Percentiles rank a stretch among this genome's conserved stretches.
Evolutionary conservation across 2,329 filamentous ascomycete species (phyloP).

Genomic region (Drechslerella coelobrocha): DNA sequence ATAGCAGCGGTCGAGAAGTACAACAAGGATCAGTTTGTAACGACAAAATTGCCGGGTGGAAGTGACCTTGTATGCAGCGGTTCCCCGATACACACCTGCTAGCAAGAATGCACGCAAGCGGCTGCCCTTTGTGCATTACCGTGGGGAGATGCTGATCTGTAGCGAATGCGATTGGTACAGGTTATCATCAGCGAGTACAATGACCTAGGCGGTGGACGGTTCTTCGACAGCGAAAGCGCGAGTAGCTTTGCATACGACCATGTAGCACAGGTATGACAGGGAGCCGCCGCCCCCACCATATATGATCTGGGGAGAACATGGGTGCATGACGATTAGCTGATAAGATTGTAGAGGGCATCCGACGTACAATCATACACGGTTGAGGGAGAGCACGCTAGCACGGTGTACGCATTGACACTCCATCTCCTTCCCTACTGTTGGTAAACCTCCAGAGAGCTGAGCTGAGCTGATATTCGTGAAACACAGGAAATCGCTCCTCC

Average conservation of each 20-base stretch:
- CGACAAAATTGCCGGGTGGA: constrained; percentile 85
- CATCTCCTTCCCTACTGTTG: background rate
- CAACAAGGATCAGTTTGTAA: constrained; percentile 91
- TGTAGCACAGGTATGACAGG: constrained; percentile 68
- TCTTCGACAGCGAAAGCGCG: constrained; percentile 87
- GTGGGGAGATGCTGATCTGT: constrained; percentile 14
- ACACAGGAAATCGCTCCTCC: constrained; percentile 79
- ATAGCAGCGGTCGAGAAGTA: constrained; percentile 88
- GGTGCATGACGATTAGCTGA: background rate
- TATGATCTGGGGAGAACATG: background rate
- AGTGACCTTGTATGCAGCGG: constrained; percentile 71
- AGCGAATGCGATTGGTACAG: too few species aligned
- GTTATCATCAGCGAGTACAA: constrained; percentile 86
- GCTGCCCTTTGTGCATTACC: too few species aligned
- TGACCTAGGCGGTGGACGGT: constrained; percentile 77
- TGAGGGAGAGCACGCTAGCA: constrained; percentile 76
- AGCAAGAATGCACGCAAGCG: too few species aligned
- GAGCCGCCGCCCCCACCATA: background rate
- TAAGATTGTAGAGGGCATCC: constrained; percentile 73
- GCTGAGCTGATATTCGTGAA: background rate
- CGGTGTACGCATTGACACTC: constrained; percentile 68
- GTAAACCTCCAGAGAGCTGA: background rate
- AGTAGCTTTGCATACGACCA: constrained; percentile 92
- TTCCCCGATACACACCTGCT: background rate
- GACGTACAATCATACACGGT: constrained; percentile 77